A percentile compares a stretch with the other conserved stretches of the same genome.
Evolutionary conservation across 2,329 filamentous ascomycete species (phyloP).

Genomic region (Aspergillus sp.): DNA sequence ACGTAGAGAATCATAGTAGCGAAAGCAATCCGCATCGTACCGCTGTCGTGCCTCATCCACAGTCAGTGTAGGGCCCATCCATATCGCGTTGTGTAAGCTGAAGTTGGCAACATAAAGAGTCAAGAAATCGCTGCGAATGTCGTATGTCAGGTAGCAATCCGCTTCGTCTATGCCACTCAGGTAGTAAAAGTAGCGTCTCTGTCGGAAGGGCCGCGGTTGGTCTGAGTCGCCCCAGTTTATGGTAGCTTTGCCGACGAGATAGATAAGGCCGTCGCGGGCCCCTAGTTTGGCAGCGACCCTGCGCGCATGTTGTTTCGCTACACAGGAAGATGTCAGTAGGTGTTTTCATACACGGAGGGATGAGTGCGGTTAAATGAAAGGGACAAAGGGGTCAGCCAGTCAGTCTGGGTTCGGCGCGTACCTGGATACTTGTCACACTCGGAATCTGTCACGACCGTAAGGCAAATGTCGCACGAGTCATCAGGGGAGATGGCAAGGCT

Average conservation of each 20-base stretch:
- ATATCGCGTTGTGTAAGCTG: slow-evolving; percentile 51
- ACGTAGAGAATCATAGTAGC: slow-evolving; percentile 53
- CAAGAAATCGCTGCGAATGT: slow-evolving; percentile 60
- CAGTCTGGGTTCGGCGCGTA: slow-evolving; percentile 13
- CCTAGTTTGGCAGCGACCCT: slow-evolving; percentile 46
- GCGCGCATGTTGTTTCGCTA: slow-evolving; percentile 53
- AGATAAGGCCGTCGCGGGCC: slow-evolving; percentile 52
- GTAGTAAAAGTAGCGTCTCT: slow-evolving; percentile 64
- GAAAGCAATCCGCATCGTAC: slow-evolving; percentile 71
- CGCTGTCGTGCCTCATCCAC: slow-evolving; percentile 58
- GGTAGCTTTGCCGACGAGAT: slow-evolving; percentile 54
- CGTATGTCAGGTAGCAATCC: slow-evolving; percentile 58
- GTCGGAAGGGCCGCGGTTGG: slow-evolving; percentile 56
- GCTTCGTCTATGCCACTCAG: slow-evolving; percentile 55
- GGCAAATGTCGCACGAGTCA: slow-evolving; percentile 31
- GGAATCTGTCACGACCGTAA: slow-evolving; percentile 25
- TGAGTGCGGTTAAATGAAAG: not conserved
- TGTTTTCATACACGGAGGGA: not conserved
- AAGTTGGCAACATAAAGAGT: slow-evolving; percentile 72
- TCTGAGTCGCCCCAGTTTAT: slow-evolving; percentile 59
- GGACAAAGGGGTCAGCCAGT: not conserved
- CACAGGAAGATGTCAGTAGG: not conserved
- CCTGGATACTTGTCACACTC: slow-evolving; percentile 44
- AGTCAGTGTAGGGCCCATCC: slow-evolving; percentile 43
- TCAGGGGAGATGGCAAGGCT: slow-evolving; percentile 24